phyloP scores from a whole-genome alignment of 1,139 yeast genomes.

The Sugiyamaella novakii region DNA sequence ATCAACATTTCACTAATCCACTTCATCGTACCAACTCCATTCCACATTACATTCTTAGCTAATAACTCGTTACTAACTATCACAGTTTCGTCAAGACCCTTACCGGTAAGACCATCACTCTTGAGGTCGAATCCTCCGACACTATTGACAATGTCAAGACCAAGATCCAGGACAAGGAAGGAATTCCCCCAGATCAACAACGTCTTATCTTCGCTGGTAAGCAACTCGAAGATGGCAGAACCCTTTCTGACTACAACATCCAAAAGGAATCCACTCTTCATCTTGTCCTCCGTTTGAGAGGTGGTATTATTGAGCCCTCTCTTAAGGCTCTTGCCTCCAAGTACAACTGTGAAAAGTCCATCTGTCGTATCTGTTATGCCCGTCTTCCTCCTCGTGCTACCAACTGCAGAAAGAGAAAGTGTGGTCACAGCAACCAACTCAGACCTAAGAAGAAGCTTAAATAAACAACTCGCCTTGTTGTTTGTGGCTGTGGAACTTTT shows the following conservation, averaged over 20 bases:
- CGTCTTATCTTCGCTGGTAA: constrained; percentile 92
- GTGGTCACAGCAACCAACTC: constrained; percentile 99
- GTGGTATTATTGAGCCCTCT: constrained; percentile 99
- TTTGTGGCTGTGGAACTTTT: constrained; percentile 10
- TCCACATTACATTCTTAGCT: too few relatives aligned
- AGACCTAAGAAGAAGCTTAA: constrained; percentile 99
- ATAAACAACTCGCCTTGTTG: constrained; percentile 53
- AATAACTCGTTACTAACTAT: too few relatives aligned
- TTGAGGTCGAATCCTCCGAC: constrained; percentile 93
- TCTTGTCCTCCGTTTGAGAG: constrained; percentile 86
- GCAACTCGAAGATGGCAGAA: constrained; percentile 93
- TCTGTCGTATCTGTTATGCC: constrained; percentile 99
- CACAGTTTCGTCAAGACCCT: constrained; percentile 36
- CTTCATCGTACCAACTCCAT: too few relatives aligned
- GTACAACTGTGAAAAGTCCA: constrained; percentile 99
- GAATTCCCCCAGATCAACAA: constrained; percentile 94
- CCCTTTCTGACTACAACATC: constrained; percentile 90
- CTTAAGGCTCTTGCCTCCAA: constrained; percentile 98
- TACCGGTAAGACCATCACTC: constrained; percentile 53
- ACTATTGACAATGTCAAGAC: constrained; percentile 93
- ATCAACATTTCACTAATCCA: too few relatives aligned
- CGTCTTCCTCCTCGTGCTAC: constrained; percentile 99
- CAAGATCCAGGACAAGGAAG: constrained; percentile 93
- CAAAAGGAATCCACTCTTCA: constrained; percentile 91
- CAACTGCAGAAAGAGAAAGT: constrained; percentile 99